A percentile compares a stretch with the other conserved stretches of the same genome.
Conservation (phyloP, 352 stramenopile genomes). For the Albugo candida region DNA sequence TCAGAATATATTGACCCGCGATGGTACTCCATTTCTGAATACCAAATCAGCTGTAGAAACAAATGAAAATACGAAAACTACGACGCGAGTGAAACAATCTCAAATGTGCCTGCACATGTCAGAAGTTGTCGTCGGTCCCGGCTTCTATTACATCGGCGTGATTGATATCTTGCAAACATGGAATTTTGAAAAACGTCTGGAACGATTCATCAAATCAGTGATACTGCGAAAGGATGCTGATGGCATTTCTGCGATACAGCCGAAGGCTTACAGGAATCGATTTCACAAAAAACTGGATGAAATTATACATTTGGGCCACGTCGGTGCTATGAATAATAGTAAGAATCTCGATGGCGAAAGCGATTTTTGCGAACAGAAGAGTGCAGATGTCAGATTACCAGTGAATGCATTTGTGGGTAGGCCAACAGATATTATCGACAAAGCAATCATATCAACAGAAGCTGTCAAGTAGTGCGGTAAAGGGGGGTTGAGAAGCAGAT, state of each 20-base stretch:
- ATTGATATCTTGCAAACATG: conserved; percentile 79
- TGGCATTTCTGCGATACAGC: conserved; percentile 60
- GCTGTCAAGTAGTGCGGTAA: no score
- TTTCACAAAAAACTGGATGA: conserved; percentile 59
- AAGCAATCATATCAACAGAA: no score
- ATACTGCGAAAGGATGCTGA: conserved; percentile 40
- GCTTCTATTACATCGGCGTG: conserved; percentile 74
- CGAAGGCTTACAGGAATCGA: conserved; percentile 34
- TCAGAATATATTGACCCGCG: conserved; percentile 39
- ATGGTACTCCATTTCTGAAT: conserved; percentile 28
- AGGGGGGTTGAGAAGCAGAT: no score
- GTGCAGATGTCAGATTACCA: no score
- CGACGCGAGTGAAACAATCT: conserved; percentile 25
- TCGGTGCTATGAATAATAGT: no score
- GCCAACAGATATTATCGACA: no score
- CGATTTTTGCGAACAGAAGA: no score
- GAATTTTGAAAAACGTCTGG: conserved; percentile 43
- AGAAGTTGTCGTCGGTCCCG: conserved; percentile 60
- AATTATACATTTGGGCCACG: conserved; percentile 40
- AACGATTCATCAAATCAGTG: conserved; percentile 52
- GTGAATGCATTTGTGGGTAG: no score
- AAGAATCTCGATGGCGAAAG: no score
- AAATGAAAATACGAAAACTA: background rate
- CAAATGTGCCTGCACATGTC: conserved; percentile 34
- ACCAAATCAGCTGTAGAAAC: conserved; percentile 1